A percentile compares a stretch with the other conserved stretches of the same genome.
phyloP scores from a whole-genome alignment of 345 rosid genomes.

The Carallia pectinifolia region DNA sequence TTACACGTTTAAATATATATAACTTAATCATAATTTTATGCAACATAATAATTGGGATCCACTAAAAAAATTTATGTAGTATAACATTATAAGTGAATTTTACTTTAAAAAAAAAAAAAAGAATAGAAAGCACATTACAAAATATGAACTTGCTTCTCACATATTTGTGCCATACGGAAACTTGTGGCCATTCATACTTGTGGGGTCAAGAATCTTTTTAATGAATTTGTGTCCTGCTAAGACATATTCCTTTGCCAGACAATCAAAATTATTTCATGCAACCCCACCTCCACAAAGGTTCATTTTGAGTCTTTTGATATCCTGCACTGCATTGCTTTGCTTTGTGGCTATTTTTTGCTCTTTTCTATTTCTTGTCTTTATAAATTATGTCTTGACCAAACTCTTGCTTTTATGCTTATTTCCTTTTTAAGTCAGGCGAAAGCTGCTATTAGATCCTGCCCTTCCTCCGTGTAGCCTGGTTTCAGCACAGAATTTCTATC shows the following conservation, averaged over 20 bases:
- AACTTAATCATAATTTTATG: no score
- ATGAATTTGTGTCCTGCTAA: not conserved
- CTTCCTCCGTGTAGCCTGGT: not conserved
- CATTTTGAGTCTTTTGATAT: not conserved
- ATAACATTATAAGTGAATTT: no score
- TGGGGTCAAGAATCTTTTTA: not conserved
- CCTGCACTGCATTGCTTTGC: not conserved
- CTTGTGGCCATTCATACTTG: not conserved
- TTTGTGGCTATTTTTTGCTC: not conserved
- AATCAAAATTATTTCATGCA: not conserved
- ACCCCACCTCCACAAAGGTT: conserved; percentile 1
- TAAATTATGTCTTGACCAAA: not conserved
- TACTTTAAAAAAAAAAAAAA: not conserved
- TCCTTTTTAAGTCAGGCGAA: not conserved
- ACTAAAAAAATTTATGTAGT: no score
- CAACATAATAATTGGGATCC: no score
- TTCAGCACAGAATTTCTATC: not conserved
- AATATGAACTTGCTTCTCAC: not conserved
- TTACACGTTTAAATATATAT: no score
- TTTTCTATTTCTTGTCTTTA: not conserved
- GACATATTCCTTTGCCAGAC: conserved; percentile 6
- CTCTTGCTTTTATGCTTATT: not conserved
- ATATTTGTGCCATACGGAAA: not conserved
- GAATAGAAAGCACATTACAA: no score
- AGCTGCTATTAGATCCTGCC: not conserved